Evolutionary conservation across 768 basidiomycete genomes (phyloP).

Genomic region (Strobilomyces echinocephalus): DNA sequence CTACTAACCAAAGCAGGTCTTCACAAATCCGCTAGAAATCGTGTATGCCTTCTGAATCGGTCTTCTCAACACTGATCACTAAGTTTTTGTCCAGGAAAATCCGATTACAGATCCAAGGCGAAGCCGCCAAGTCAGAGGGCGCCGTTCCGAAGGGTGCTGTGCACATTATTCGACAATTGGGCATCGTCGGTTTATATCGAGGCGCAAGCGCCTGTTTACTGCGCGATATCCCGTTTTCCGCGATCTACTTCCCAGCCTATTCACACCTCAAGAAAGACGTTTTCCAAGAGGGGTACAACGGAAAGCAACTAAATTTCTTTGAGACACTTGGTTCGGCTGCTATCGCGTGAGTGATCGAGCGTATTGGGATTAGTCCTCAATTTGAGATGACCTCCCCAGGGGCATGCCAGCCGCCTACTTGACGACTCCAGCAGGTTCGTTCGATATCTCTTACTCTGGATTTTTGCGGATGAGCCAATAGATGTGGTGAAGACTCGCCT

Average conservation of each 20-base stretch:
- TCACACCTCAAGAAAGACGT: constrained; percentile 88
- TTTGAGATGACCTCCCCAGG: constrained; percentile 42
- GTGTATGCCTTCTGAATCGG: constrained; percentile 52
- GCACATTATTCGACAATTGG: constrained; percentile 91
- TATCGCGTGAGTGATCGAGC: constrained; percentile 57
- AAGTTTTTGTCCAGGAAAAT: constrained; percentile 61
- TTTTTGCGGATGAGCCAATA: constrained; percentile 28
- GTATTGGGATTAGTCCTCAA: constrained; percentile 15
- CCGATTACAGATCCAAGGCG: constrained; percentile 91
- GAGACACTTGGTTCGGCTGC: constrained; percentile 84
- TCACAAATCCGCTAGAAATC: constrained; percentile 96
- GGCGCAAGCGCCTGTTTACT: constrained; percentile 91
- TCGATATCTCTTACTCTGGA: constrained; percentile 7
- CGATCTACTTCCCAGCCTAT: constrained; percentile 87
- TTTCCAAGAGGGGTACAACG: constrained; percentile 93
- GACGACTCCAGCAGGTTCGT: constrained; percentile 81
- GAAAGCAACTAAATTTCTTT: constrained; percentile 85
- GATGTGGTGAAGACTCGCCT: constrained; percentile 98
- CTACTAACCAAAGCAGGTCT: constrained; percentile 52
- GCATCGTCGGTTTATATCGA: constrained; percentile 87
- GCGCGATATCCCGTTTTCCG: constrained; percentile 96
- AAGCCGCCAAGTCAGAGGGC: constrained; percentile 84
- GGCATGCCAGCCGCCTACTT: constrained; percentile 98
- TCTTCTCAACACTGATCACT: neutral
- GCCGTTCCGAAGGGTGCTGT: constrained; percentile 77